These are phyloP conservation scores for Lachnellula occidentalis DNA, from an alignment of 2,329 filamentous ascomycete species.

Conservation along the genomic window DNA sequence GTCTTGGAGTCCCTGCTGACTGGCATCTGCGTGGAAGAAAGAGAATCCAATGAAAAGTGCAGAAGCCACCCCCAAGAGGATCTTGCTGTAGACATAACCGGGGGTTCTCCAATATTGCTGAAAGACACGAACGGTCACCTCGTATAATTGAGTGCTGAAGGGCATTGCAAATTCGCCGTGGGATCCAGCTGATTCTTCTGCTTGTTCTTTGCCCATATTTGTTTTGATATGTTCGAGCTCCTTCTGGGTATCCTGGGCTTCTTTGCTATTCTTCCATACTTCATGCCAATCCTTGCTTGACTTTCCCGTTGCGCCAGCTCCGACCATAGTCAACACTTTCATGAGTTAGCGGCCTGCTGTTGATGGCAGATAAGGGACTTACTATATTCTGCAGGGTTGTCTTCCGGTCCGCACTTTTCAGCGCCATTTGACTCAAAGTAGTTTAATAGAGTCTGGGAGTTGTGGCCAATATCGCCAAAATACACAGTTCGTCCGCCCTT, in stretches of 20 bases:
- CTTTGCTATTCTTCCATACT: constrained; percentile 33
- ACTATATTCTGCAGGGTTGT: constrained; percentile 77
- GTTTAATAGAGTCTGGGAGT: constrained; percentile 32
- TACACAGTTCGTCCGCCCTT: constrained; percentile 76
- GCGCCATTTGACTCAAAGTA: constrained; percentile 76
- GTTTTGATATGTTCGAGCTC: constrained; percentile 35
- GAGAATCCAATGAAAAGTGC: constrained; percentile 62
- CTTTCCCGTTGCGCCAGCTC: constrained; percentile 55
- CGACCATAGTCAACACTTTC: constrained; percentile 38
- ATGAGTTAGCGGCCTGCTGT: background rate
- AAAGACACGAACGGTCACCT: constrained; percentile 64
- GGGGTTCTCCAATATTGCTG: constrained; percentile 76
- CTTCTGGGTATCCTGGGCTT: constrained; percentile 29
- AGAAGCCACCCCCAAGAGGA: constrained; percentile 45
- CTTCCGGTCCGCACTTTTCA: constrained; percentile 56
- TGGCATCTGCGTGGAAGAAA: constrained; percentile 56
- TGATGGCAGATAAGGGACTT: constrained; percentile 47
- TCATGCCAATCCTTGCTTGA: constrained; percentile 56
- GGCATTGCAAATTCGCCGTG: constrained; percentile 73
- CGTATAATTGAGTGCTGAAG: constrained; percentile 57
- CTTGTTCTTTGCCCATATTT: constrained; percentile 48
- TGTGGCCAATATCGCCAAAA: constrained; percentile 68
- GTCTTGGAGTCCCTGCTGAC: constrained; percentile 62
- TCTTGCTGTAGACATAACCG: constrained; percentile 68
- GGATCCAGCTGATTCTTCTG: constrained; percentile 38